These are phyloP conservation scores for Acrasis kona DNA, from an alignment of 78 protist species.

Conservation along the genomic window DNA sequence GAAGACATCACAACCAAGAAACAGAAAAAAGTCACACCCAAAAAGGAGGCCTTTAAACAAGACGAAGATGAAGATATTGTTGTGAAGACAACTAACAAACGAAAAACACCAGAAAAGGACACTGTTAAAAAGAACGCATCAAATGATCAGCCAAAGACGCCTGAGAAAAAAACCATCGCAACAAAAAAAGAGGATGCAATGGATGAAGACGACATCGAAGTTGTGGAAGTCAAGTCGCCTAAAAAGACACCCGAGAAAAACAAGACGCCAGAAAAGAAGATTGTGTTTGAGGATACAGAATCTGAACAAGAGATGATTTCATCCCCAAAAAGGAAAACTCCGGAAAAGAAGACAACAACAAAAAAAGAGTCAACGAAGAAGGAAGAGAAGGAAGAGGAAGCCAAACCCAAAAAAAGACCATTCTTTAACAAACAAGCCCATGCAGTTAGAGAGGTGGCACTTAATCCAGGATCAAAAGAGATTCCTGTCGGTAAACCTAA, in stretches of 20 bases:
- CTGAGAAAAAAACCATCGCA: not conserved
- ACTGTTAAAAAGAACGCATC: no score
- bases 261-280: not conserved
- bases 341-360: not conserved
- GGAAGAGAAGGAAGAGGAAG: not conserved
- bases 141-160: not conserved
- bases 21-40: no score
- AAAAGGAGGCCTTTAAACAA: no score
- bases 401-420: not conserved
- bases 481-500: not conserved
- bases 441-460: no score
- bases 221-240: not conserved
- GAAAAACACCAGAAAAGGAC: no score
- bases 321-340: not conserved
- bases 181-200: not conserved
- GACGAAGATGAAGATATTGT: no score
- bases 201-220: not conserved
- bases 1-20: no score
- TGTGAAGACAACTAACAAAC: no score
- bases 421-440: not conserved
- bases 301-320: not conserved
- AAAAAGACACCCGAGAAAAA: not conserved
- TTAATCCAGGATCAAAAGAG: conserved; percentile 1
- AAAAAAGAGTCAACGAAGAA: not conserved
- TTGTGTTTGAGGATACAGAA: no score